Base-by-base conservation (phyloP, 1,284 basidiomycete genomes). In the Rhodotorula sp. region DNA sequence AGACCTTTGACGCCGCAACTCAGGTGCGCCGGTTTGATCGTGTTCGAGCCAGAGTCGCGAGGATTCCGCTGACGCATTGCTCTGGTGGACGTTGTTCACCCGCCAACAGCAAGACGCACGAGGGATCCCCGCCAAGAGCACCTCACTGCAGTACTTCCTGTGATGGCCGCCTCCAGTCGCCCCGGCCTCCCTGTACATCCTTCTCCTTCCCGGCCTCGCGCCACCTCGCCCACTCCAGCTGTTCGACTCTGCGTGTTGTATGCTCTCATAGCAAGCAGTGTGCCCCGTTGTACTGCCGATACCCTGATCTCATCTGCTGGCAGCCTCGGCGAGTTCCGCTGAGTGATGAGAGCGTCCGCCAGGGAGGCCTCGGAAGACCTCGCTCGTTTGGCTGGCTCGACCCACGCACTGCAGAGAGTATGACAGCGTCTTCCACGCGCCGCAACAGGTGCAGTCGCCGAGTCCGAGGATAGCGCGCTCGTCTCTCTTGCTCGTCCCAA, bases 1-100 rank as follows among this genome's bases (percentile, higher is more conserved):
- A 93, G 81, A 92, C 95, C 25, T 93, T 93, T 80, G 85, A 86
- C 52, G 90, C 91, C 79, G 92, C 91, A 4, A 72, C 76, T 7
- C 78, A 80, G 64, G 73, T 74, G 16, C 46, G 67, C 41, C 48
- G n/a, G 14, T 41, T 34, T 19, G 21, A 27, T 23, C 42, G 44
- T 9, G 10, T n/a, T 44, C 9, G 23, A 42, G 12, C 17, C 8
- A 42, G 23, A 45, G 2, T 14, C 21, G 42, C 44, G 25, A 14
- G 9, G 19, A 19, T 23, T 1, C 45, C 5, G 23, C 63, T 65
- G 46, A 63, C 44, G 3, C 23, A 4, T 8, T 34, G 13, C 54
- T 34, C 25, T 25, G 9, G 13, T 17, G 42, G 16, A 55, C 19
- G 7, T 8, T 34, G 12, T 34, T 17, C 3, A 17, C 0, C 0